Conservation (phyloP, 768 basidiomycete species). For the Royoungia palumana region DNA sequence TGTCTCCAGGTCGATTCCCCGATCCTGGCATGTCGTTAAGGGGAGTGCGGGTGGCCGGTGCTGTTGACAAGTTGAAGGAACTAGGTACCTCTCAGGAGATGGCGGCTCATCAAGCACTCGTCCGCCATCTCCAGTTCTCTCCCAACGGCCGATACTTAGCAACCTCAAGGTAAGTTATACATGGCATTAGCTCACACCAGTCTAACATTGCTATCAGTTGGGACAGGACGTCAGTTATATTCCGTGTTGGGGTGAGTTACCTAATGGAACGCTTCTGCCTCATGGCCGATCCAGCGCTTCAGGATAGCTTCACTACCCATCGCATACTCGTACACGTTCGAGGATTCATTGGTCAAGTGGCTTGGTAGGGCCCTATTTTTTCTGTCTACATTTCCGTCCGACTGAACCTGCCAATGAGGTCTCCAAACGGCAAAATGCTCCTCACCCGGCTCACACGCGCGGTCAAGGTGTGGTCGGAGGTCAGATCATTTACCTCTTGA, state of each 20-base stretch:
- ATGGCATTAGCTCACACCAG: neutral
- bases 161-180: constrained; percentile 44
- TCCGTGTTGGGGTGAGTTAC: constrained; percentile 43
- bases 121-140: constrained; percentile 53
- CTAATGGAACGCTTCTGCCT: constrained; percentile 4
- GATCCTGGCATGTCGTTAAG: constrained; percentile 37
- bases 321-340: constrained; percentile 49
- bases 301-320: constrained; percentile 45
- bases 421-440: constrained; percentile 43
- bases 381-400: neutral
- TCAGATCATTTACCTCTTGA: constrained; percentile 18
- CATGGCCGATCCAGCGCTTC: constrained; percentile 12
- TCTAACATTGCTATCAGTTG: constrained; percentile 33
- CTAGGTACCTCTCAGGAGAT: constrained; percentile 41
- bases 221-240: constrained; percentile 51
- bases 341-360: constrained; percentile 54
- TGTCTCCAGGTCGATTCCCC: constrained; percentile 31
- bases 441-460: constrained; percentile 48
- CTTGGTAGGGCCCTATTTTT: constrained; percentile 35
- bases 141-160: constrained; percentile 52
- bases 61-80: constrained; percentile 41
- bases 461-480: constrained; percentile 53
- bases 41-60: constrained; percentile 37
- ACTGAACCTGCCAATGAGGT: constrained; percentile 33
- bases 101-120: constrained; percentile 46